Conservation (phyloP, 345 rosid genomes). For the Gossypium turneri region DNA sequence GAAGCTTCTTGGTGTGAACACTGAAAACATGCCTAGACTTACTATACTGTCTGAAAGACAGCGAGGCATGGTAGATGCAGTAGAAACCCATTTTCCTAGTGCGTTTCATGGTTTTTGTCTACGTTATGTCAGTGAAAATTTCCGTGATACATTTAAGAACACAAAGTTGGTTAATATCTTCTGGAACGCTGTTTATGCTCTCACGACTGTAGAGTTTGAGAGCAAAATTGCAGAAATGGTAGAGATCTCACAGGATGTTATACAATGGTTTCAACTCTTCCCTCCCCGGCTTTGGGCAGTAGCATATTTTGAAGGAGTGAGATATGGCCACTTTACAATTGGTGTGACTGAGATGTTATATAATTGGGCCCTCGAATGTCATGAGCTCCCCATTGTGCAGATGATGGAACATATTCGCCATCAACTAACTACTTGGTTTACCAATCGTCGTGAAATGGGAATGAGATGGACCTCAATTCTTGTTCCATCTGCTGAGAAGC, state of each 20-base stretch:
- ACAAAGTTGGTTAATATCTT: slow-evolving; percentile 84
- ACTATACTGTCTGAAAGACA: slow-evolving; percentile 94
- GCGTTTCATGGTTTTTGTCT: slow-evolving; percentile 94
- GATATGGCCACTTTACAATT: slow-evolving; percentile 83
- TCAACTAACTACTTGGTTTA: slow-evolving; percentile 59
- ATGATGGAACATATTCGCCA: slow-evolving; percentile 48
- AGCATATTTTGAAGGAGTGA: slow-evolving; percentile 83
- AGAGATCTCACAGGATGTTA: slow-evolving; percentile 81
- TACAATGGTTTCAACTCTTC: slow-evolving; percentile 68
- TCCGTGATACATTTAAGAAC: slow-evolving; percentile 92
- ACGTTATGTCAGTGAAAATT: slow-evolving; percentile 79
- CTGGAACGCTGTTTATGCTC: slow-evolving; percentile 96
- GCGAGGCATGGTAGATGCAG: slow-evolving; percentile 78
- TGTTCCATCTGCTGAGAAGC: slow-evolving; percentile 90
- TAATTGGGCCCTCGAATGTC: slow-evolving; percentile 95
- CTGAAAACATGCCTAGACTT: slow-evolving; percentile 95
- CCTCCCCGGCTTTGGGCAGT: slow-evolving; percentile 94
- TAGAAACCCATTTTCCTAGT: slow-evolving; percentile 94
- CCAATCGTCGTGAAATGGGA: slow-evolving; percentile 60
- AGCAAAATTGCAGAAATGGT: slow-evolving; percentile 75
- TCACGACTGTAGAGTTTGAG: slow-evolving; percentile 78
- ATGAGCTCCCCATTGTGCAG: slow-evolving; percentile 36
- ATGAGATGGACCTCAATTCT: slow-evolving; percentile 85
- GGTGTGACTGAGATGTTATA: slow-evolving; percentile 75
- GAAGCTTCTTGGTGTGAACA: slow-evolving; percentile 89